Evolutionary conservation across 768 basidiomycete genomes (phyloP).

Genomic region (Lactifluus volemus): DNA sequence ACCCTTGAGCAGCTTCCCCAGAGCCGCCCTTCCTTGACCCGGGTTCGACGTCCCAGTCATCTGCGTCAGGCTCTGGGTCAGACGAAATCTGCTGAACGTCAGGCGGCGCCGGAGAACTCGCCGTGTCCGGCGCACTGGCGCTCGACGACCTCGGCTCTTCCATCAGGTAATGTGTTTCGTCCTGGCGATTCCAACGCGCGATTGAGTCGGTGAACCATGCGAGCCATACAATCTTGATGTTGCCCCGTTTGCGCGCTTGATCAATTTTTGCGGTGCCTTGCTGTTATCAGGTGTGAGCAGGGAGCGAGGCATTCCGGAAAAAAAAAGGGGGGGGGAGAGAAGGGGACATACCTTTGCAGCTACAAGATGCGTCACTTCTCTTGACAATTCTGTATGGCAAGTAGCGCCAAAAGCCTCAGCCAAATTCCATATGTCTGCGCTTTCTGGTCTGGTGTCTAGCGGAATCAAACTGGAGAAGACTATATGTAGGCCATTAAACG

Average conservation of each 20-base stretch:
- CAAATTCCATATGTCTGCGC: conserved; percentile 76
- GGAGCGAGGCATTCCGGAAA: conserved; percentile 15
- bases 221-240: conserved; percentile 78
- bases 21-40: conserved; percentile 20
- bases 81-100: conserved; percentile 49
- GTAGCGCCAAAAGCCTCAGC: conserved; percentile 85
- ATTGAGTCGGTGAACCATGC: conserved; percentile 87
- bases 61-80: conserved; percentile 55
- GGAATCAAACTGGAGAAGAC: conserved; percentile 95
- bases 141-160: conserved; percentile 37
- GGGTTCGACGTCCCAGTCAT: conserved; percentile 54
- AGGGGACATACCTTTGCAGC: conserved; percentile 60
- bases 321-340: conserved; percentile 8
- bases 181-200: conserved; percentile 77
- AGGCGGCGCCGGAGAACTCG: conserved; percentile 34
- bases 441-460: conserved; percentile 71
- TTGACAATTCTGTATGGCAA: conserved; percentile 60
- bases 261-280: conserved; percentile 90
- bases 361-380: conserved; percentile 79
- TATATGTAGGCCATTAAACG: conserved; percentile 72
- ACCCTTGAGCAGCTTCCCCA: conserved; percentile 12
- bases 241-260: conserved; percentile 63
- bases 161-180: conserved; percentile 69
- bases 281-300: conserved; percentile 30
- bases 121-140: conserved; percentile 32